These are phyloP conservation scores for Collariella sp. DNA, from an alignment of 495 filamentous ascomycete genomes.

Conservation along the genomic window DNA sequence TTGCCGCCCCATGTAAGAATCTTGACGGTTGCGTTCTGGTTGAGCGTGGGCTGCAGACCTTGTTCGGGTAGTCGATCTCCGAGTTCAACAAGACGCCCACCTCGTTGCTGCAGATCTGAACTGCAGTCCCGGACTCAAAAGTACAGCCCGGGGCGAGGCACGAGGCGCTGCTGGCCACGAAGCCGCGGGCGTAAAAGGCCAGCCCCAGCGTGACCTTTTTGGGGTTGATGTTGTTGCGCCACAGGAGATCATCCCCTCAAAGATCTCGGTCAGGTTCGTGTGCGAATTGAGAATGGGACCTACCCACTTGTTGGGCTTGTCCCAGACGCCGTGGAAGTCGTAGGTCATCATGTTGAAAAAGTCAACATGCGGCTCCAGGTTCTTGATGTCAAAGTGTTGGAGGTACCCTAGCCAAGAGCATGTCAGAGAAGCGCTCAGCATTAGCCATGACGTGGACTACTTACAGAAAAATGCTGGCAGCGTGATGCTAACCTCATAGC, in stretches of 20 bases:
- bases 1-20: conserved; percentile 26
- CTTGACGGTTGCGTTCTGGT: conserved; percentile 28
- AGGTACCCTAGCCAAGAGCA: conserved; percentile 49
- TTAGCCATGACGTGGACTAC: background rate
- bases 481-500: background rate
- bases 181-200: conserved; percentile 44
- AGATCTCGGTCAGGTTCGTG: conserved; percentile 50
- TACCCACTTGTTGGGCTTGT: conserved; percentile 12
- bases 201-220: conserved; percentile 38
- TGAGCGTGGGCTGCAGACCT: background rate
- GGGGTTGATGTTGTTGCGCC: conserved; percentile 42
- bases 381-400: conserved; percentile 40
- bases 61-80: conserved; percentile 31
- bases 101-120: conserved; percentile 19
- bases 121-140: conserved; percentile 18
- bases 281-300: conserved; percentile 34
- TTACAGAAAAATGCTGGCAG: background rate
- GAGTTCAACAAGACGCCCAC: conserved; percentile 27
- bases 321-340: conserved; percentile 34
- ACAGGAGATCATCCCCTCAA: conserved; percentile 40
- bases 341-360: conserved; percentile 54
- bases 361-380: conserved; percentile 32
- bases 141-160: conserved; percentile 23
- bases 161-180: conserved; percentile 11
- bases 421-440: background rate